Evolutionary conservation across 164 flowering plant genomes (phyloP), one percentile per base, ranked within the genome.

Genomic region (Tetrastigma voinierianum): DNA sequence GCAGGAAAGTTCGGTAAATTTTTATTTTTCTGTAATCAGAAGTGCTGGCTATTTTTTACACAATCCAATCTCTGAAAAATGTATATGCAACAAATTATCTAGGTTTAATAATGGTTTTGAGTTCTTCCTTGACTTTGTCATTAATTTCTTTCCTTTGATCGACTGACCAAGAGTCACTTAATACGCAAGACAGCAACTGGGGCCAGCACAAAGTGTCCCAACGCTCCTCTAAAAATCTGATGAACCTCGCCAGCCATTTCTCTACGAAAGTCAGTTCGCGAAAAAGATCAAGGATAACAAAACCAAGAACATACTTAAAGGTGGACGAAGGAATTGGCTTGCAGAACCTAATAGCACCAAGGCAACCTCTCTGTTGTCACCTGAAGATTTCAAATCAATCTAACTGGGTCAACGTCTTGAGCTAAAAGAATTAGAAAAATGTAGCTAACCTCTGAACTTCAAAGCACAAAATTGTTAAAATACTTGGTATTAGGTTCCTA

Each of bases 351-450:
- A 62, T 67, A 95, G 75, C 54, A 83, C 81, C 74, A 95, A 63
- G 23, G 96, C 96, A 57, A 91, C 87, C 77, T 95, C n/a, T n/a
- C 98, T 3, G 87, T 82, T 8, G 98, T 90, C 53, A 90, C 71
- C 98, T 94, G 90, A 76, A 70, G 17, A 57, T 45, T 56, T 65
- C 10, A 46, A 18, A 57, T 47, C 60, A 52, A 46, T 20, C 11
- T n/a, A n/a, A n/a, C n/a, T n/a, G n/a, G 8, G 10, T 17, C 5
- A 61, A 4, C 0, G 0, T 32, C 40, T 15, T n/a, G n/a, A 52
- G 14, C 10, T 16, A 60, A 21, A 40, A 52, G 21, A 52, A 16
- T 8, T 11, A 25, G 40, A 25, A 25, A 25, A 25, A 25, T 6
- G 6, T n/a, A 25, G 40, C 3, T 25, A 25, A 25, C 40, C 3